These are phyloP conservation scores for Pseudopyricularia cyperi DNA, from an alignment of 2,329 filamentous ascomycete species.

Conservation along the genomic window DNA sequence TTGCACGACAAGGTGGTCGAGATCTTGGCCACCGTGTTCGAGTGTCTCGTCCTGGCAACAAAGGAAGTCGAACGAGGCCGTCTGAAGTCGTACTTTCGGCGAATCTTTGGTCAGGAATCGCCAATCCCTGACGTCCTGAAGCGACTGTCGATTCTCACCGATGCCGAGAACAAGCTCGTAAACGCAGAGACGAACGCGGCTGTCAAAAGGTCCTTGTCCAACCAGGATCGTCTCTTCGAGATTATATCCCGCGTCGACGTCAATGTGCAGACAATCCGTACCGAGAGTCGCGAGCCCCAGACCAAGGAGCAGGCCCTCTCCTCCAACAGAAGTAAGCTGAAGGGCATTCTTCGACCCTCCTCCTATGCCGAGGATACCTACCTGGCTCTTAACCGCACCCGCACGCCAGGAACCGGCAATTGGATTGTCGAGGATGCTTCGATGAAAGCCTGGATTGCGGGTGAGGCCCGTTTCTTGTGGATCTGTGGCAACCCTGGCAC, in stretches of 20 bases:
- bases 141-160: not conserved
- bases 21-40: slow-evolving; percentile 2
- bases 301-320: slow-evolving; percentile 1
- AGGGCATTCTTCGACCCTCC: not conserved
- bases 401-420: not conserved
- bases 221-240: slow-evolving; percentile 1
- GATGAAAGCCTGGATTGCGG: not conserved
- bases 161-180: not conserved
- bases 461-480: slow-evolving; percentile 2
- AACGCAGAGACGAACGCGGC: slow-evolving; percentile 1
- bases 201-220: not conserved
- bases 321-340: slow-evolving; percentile 1
- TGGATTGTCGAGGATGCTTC: slow-evolving; percentile 2
- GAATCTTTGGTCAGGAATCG: not conserved
- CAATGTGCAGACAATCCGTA: slow-evolving; percentile 1
- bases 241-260: slow-evolving; percentile 1
- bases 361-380: slow-evolving; percentile 1
- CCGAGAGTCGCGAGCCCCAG: not conserved
- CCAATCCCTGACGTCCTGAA: not conserved
- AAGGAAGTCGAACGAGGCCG: slow-evolving; percentile 1
- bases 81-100: not conserved
- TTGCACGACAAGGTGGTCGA: slow-evolving; percentile 1
- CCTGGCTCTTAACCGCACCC: not conserved
- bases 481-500: slow-evolving; percentile 2
- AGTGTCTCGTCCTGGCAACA: not conserved